Conservation (phyloP, 768 basidiomycete species). For the Calocera viscosa region DNA sequence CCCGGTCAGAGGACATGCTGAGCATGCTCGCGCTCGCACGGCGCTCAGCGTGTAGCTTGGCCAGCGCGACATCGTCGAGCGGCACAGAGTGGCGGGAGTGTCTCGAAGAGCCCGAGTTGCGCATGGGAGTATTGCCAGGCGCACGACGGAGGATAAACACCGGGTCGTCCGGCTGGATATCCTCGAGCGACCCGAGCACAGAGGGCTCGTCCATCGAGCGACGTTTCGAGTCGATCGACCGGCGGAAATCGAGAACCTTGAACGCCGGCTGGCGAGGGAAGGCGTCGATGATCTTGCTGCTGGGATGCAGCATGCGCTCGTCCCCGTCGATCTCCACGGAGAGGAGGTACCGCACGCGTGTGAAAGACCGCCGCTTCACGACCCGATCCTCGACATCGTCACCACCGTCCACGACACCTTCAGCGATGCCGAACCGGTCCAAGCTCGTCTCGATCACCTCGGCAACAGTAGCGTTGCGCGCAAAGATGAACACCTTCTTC, state of each 20-base stretch:
- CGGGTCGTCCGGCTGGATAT: slow-evolving; percentile 73
- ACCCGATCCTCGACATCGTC: slow-evolving; percentile 95
- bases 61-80: slow-evolving; percentile 71
- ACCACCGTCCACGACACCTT: slow-evolving; percentile 97
- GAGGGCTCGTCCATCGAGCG: slow-evolving; percentile 75
- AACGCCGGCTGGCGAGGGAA: slow-evolving; percentile 63
- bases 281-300: slow-evolving; percentile 75
- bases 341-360: slow-evolving; percentile 74
- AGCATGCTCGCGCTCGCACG: slow-evolving; percentile 10
- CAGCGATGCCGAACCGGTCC: slow-evolving; percentile 86
- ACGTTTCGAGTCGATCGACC: slow-evolving; percentile 53
- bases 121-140: slow-evolving; percentile 39
- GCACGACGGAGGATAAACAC: slow-evolving; percentile 81
- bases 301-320: slow-evolving; percentile 65
- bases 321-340: slow-evolving; percentile 35
- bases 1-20: slow-evolving; percentile 13
- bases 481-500: slow-evolving; percentile 78
- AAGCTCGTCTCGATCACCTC: slow-evolving; percentile 89
- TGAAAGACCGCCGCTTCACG: slow-evolving; percentile 61
- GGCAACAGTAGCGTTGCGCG: slow-evolving; percentile 88
- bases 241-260: slow-evolving; percentile 44
- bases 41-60: slow-evolving; percentile 57
- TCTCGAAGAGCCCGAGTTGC: slow-evolving; percentile 45
- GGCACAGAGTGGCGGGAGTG: slow-evolving; percentile 58
- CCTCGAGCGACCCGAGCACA: slow-evolving; percentile 56